Conservation (phyloP, 2,329 filamentous ascomycete species). For the Aureobasidium sp. region DNA sequence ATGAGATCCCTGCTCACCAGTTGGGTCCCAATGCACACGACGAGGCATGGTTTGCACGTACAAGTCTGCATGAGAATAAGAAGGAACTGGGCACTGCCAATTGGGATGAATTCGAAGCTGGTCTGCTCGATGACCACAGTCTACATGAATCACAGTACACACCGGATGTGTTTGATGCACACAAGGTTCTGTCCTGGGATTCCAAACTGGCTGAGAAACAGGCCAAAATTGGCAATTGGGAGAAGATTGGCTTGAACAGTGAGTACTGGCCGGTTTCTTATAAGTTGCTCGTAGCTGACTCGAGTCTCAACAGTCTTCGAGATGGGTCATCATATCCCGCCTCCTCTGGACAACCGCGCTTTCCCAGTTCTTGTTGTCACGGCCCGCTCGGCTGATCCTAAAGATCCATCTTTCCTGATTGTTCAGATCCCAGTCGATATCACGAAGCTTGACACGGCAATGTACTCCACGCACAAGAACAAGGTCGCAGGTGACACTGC, state of each 20-base stretch:
- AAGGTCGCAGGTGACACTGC: constrained; percentile 22
- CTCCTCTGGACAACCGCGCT: constrained; percentile 52
- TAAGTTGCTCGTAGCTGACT: not conserved
- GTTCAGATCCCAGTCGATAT: constrained; percentile 31
- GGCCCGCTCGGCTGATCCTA: constrained; percentile 20
- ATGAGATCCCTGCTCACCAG: constrained; percentile 38
- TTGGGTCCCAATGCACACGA: constrained; percentile 25
- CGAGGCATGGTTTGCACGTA: constrained; percentile 57
- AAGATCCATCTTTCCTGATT: constrained; percentile 22
- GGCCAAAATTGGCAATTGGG: constrained; percentile 22
- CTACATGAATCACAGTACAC: constrained; percentile 51
- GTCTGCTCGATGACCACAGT: constrained; percentile 51
- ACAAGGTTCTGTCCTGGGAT: constrained; percentile 37
- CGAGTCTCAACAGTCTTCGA: constrained; percentile 42
- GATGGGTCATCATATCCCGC: constrained; percentile 56
- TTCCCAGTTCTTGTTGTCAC: constrained; percentile 60
- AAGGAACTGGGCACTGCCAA: constrained; percentile 45
- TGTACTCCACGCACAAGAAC: constrained; percentile 24
- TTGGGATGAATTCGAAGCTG: constrained; percentile 55
- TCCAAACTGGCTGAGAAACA: constrained; percentile 21
- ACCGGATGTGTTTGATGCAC: constrained; percentile 44
- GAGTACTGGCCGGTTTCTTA: constrained; percentile 14
- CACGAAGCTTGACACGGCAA: constrained; percentile 25
- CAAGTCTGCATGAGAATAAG: constrained; percentile 51
- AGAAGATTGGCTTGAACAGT: constrained; percentile 32